Evolutionary conservation across 108 stramenopile species (phyloP), one percentile per base, ranked within the genome.

Genomic region (Nitzschia sp.): DNA sequence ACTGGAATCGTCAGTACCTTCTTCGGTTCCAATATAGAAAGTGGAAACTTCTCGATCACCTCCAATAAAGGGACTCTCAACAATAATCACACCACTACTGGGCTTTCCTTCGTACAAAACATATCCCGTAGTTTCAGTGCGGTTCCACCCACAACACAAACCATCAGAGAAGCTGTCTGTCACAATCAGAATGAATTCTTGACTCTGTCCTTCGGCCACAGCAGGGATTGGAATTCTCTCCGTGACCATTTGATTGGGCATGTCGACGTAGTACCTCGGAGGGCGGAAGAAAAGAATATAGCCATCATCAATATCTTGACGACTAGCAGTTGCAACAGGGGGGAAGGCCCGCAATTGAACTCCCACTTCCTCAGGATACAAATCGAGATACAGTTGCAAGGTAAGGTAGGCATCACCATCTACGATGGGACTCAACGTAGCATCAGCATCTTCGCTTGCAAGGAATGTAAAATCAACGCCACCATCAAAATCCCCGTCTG

Each of bases 251-350:
- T 77, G 37, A 14, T 53, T 51, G 38, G 39, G 42, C 2, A 19
- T 14, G 25, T 62, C 66, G 24, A 46, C 8, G 51, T 74, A 74
- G 41, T 61, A 74, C 20, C 58, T 24, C 1, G 65, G 66, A n/a
- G 73, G 73, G 10, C 73, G 73, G 22, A 74, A 74, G 73, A 74
- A 74, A n/a, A 74, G 41, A 17, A 74, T 51, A 25, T 24, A 26
- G 17, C 65, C 44, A 8, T 57, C 55, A 24, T 19, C 10, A 26
- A 21, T 14, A 5, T 46, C 37, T 25, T 54, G 71, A 3, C 54
- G 53, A 20, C 22, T 40, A 9, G 59, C 25, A 6, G 66, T 37
- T 11, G 46, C 39, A 5, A 62, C 65, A 10, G 40, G 29, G 12
- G 40, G 17, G 14, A 41, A 37, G 9, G 63, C 63, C 12, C 73